Percentiles rank a stretch among this genome's conserved stretches.
Evolutionary conservation across 345 rosid genomes (phyloP).

Genomic region (Sonneratia caseolaris): DNA sequence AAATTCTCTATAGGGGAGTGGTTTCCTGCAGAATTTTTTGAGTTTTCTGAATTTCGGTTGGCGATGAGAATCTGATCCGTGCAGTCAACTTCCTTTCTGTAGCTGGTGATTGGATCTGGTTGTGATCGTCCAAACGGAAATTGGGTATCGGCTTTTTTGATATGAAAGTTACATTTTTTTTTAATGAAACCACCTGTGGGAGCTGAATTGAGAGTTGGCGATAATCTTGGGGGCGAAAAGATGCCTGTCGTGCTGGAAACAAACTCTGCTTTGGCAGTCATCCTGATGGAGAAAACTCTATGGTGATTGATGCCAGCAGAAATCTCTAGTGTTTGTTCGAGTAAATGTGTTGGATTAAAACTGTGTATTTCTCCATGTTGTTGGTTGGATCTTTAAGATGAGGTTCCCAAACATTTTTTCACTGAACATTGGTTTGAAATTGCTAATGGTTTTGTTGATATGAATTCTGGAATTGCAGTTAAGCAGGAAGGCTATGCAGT

Average conservation of each 20-base stretch:
- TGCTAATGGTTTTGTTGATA: neutral
- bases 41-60: neutral
- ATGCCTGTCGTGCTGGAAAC: neutral
- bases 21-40: neutral
- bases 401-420: neutral
- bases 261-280: neutral
- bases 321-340: neutral
- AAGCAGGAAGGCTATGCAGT: conserved; percentile 3
- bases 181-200: neutral
- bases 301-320: neutral
- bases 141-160: neutral
- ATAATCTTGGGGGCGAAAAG: too few species aligned
- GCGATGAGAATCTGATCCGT: neutral
- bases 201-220: neutral
- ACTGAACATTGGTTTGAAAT: too few species aligned
- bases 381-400: neutral
- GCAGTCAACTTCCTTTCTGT: neutral
- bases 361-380: neutral
- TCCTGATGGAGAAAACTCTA: neutral
- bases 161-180: neutral
- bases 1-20: neutral
- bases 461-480: neutral
- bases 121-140: neutral
- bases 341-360: too few species aligned
- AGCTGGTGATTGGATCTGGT: neutral